Base-by-base conservation (phyloP, 768 basidiomycete genomes). In the Lentinus brumalis region DNA sequence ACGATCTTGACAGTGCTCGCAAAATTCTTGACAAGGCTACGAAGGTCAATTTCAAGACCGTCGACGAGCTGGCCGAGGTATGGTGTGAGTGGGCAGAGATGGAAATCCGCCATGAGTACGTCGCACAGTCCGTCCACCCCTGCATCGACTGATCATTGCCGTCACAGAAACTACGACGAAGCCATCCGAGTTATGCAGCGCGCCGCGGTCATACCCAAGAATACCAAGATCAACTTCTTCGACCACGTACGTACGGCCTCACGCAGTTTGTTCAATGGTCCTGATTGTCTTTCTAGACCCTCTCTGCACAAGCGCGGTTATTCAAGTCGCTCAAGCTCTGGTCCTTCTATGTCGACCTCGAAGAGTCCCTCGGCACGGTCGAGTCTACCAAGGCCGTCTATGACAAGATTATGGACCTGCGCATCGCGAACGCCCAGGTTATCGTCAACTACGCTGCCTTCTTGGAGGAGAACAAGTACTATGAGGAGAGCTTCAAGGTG, bases 61-160 rank as follows among this genome's bases (percentile, higher is more conserved):
- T 99, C 10, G 96, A 99, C 71, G 97, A 99, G 69, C 81, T 99
- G 26, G 97, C 97, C 0, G 97, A 98, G 73, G 85, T 98, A 14
- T 99, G 97, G 97, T 98, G 96, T 69, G 97, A 98, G 76, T 98
- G 97, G 96, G 87, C 97, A 7, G 97, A 99, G 76, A 87, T 98
- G 89, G 97, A 99, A 73, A 81, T 98, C 52, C 86, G 96, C 45
- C 89, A 95, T 52, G 96, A 96, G 96, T 96, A 77, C 68, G 92
- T 81, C 50, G 21, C 30, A 35, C 39, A 4, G 35, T 14, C 45
- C 16, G 63, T 39, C 21, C 16, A 29, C 41, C n/a, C 59, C 1
- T 10, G n/a, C 58, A 40, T 49, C 14, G 56, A 31, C 67, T 73
- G 7, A 73, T 42, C 35, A 35, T 35, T 30, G 57, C 26, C 42